Percentiles rank a stretch among this genome's conserved stretches.
Conservation (phyloP, 2,329 filamentous ascomycete genomes). For the Epichloe bromicola region DNA sequence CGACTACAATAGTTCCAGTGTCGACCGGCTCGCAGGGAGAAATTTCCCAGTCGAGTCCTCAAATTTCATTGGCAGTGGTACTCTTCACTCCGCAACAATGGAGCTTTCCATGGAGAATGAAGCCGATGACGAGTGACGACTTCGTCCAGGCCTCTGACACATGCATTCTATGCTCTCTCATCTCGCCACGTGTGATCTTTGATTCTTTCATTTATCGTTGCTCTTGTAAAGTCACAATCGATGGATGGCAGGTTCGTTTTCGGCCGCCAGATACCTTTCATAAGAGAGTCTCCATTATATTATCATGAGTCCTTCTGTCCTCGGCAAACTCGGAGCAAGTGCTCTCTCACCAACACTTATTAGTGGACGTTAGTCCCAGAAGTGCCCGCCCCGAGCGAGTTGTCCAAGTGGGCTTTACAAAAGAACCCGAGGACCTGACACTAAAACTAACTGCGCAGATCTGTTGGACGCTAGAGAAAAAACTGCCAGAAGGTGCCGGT, state of each 20-base stretch:
- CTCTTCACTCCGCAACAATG: too few species aligned
- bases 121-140: neutral
- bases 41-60: neutral
- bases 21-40: neutral
- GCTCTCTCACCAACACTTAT: neutral
- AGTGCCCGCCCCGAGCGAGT: slow-evolving; percentile 6
- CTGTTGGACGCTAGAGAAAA: slow-evolving; percentile 11
- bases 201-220: neutral
- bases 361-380: neutral
- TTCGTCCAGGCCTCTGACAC: neutral
- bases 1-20: neutral
- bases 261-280: neutral
- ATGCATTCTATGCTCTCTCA: neutral
- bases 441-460: slow-evolving; percentile 1
- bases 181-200: neutral
- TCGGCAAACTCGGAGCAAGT: neutral
- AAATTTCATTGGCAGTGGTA: too few species aligned
- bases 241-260: neutral
- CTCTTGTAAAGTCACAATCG: neutral
- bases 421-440: slow-evolving; percentile 14
- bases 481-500: slow-evolving; percentile 8
- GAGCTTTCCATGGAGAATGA: neutral
- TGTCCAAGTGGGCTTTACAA: slow-evolving; percentile 12
- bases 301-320: neutral
- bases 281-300: neutral